Evolutionary conservation across 495 filamentous ascomycete species (phyloP).

Genomic region (Penicillium taxi): DNA sequence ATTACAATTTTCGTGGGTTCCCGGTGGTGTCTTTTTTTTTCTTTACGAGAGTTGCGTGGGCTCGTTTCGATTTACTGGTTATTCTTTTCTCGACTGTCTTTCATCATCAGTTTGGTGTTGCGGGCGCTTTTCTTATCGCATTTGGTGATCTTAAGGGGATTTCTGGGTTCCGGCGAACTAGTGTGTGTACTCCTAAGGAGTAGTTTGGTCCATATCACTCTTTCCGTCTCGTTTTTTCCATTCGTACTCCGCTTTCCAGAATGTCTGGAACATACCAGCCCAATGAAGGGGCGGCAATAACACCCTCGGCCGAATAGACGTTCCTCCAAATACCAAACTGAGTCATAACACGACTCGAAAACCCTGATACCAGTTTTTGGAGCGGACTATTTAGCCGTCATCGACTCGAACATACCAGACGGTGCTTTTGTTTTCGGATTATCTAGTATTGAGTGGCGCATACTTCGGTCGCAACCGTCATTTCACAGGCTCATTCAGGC

Average conservation of each 20-base stretch:
- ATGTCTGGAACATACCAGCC: too few relatives aligned
- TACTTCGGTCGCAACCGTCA: too few relatives aligned
- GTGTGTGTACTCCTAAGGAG: too few relatives aligned
- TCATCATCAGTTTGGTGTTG: conserved; percentile 21
- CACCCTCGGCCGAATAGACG: too few relatives aligned
- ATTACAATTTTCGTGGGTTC: conserved; percentile 16
- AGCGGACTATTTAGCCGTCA: neutral
- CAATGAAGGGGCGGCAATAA: too few relatives aligned
- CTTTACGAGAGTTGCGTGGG: conserved; percentile 1
- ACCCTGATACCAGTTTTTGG: too few relatives aligned
- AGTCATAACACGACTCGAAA: too few relatives aligned
- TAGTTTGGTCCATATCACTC: neutral
- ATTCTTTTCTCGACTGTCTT: conserved; percentile 1
- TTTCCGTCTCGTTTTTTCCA: neutral
- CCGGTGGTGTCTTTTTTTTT: conserved; percentile 4
- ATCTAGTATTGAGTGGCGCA: too few relatives aligned
- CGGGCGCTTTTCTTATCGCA: conserved; percentile 8
- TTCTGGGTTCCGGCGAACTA: neutral
- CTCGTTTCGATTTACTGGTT: neutral
- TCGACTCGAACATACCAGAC: neutral
- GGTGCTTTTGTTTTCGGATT: too few relatives aligned
- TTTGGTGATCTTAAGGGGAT: neutral
- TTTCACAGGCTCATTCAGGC: too few relatives aligned
- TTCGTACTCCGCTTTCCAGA: neutral
- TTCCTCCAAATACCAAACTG: too few relatives aligned